These are phyloP conservation scores for Solanum aculeatissimum DNA, from an alignment of 305 asterid species.

Conservation along the genomic window DNA sequence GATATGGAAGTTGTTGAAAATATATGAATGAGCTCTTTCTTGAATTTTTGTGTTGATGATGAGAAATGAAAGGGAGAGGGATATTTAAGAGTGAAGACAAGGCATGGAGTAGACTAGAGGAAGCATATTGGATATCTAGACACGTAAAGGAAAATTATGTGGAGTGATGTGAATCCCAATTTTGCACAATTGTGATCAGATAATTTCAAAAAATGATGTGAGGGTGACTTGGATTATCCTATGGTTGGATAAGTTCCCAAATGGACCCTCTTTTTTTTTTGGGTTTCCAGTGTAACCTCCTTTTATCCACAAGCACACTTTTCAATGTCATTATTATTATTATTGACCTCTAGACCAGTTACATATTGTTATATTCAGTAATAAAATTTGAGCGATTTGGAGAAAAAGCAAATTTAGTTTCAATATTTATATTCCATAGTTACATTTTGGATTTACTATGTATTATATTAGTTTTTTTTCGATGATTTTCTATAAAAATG, in stretches of 20 bases:
- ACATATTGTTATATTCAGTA: not conserved
- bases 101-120: not conserved
- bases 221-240: not conserved
- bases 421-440: too few species aligned
- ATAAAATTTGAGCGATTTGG: too few species aligned
- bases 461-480: too few species aligned
- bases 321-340: not conserved
- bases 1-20: not conserved
- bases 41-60: not conserved
- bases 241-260: not conserved
- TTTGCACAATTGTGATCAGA: not conserved
- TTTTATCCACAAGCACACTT: constrained; percentile 5
- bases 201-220: not conserved
- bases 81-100: not conserved
- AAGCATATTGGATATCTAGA: not conserved
- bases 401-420: too few species aligned
- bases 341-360: not conserved
- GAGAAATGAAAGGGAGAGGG: not conserved
- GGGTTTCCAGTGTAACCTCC: not conserved
- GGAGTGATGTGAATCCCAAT: not conserved
- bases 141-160: not conserved
- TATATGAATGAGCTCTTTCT: not conserved
- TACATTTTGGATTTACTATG: too few species aligned
- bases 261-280: not conserved
- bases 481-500: too few species aligned